Conservation (phyloP, 495 filamentous ascomycete genomes). For the Penicillium atrosanguineum region DNA sequence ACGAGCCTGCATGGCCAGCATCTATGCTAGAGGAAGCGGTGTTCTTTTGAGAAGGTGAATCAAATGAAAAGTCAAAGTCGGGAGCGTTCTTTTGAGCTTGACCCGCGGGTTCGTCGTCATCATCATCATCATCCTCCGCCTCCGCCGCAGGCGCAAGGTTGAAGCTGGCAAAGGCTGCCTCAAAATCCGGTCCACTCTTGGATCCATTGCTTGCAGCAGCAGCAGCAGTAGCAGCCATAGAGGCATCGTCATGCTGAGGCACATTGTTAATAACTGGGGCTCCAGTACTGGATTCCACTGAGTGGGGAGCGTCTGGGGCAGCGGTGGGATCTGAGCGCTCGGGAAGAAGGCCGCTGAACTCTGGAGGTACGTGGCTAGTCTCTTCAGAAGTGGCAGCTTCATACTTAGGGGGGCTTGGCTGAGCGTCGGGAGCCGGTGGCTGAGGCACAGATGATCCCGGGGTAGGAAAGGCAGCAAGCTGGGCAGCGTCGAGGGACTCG, state of each 20-base stretch:
- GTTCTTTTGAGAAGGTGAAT: conserved; percentile 42
- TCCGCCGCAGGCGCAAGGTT: conserved; percentile 58
- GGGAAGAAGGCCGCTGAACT: conserved; percentile 65
- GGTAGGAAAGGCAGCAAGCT: conserved; percentile 41
- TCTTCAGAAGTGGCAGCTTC: conserved; percentile 38
- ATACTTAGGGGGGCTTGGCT: conserved; percentile 66
- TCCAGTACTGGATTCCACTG: conserved; percentile 39
- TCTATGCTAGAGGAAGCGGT: conserved; percentile 22
- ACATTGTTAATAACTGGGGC: conserved; percentile 43
- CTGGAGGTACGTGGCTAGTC: conserved; percentile 50
- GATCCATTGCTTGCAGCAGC: conserved; percentile 16
- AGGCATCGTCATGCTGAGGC: conserved; percentile 22
- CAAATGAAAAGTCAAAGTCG: conserved; percentile 72
- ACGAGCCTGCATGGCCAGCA: conserved; percentile 20
- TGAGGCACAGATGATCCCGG: conserved; percentile 30
- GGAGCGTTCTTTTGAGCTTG: conserved; percentile 42
- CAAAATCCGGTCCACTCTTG: conserved; percentile 65
- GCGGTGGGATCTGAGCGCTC: conserved; percentile 60
- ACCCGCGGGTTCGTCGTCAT: conserved; percentile 53
- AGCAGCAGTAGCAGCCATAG: conserved; percentile 14
- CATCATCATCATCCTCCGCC: conserved; percentile 75
- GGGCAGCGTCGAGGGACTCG: conserved; percentile 38
- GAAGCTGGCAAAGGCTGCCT: conserved; percentile 86
- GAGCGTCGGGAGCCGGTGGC: conserved; percentile 53
- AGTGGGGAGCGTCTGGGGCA: conserved; percentile 47